Percentiles rank a stretch among this genome's conserved stretches.
These are phyloP conservation scores for Tilletia setariae DNA, from an alignment of 1,284 basidiomycete genomes.

Conservation along the genomic window DNA sequence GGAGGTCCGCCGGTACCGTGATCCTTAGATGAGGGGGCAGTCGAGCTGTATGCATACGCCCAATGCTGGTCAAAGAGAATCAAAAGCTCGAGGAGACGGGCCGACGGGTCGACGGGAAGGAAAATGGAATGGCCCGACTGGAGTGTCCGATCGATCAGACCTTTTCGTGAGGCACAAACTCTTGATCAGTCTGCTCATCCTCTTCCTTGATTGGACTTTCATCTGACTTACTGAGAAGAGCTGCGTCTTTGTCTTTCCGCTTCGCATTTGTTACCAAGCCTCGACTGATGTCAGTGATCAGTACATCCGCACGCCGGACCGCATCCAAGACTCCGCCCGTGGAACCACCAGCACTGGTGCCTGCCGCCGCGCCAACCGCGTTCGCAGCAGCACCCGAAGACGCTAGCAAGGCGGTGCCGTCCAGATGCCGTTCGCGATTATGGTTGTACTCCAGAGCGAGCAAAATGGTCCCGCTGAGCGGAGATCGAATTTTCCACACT, in stretches of 20 bases:
- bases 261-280: constrained; percentile 73
- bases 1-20: constrained; percentile 32
- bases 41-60: constrained; percentile 73
- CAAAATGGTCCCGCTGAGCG: constrained; percentile 88
- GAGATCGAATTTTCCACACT: constrained; percentile 96
- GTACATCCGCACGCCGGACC: constrained; percentile 58
- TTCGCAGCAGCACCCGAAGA: constrained; percentile 21
- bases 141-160: constrained; percentile 74
- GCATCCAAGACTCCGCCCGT: constrained; percentile 32
- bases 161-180: constrained; percentile 9
- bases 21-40: constrained; percentile 71
- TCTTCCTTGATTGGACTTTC: not conserved
- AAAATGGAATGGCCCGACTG: constrained; percentile 77
- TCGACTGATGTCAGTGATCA: constrained; percentile 89
- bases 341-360: constrained; percentile 24
- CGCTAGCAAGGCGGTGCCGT: constrained; percentile 71
- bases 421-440: constrained; percentile 90
- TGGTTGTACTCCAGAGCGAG: constrained; percentile 97
- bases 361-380: constrained; percentile 9
- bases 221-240: constrained; percentile 63
- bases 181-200: not conserved
- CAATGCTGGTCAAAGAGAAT: constrained; percentile 96
- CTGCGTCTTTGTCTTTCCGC: constrained; percentile 83
- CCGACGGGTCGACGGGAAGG: constrained; percentile 88
- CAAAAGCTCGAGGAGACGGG: constrained; percentile 85